Evolutionary conservation across 2,329 filamentous ascomycete species (phyloP), one percentile per base, ranked within the genome.

Genomic region (Apiospora kogelbergensis): DNA sequence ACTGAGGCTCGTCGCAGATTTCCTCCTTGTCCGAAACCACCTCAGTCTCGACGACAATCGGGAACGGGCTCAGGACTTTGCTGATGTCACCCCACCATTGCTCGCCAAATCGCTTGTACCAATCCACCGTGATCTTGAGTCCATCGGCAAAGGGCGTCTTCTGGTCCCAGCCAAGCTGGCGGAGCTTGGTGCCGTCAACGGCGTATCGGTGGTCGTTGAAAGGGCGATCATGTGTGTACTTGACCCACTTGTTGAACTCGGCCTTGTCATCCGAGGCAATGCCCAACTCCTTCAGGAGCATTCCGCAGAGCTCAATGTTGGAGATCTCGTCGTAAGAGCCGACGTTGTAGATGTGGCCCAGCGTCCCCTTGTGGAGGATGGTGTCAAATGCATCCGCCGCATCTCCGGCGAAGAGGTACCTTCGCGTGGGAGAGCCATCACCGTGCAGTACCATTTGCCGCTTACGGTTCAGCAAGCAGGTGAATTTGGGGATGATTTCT

Each of bases 401-500:
- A 77, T 96, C 93, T 10, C 89, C 90, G 1, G 91, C 93, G 74
- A 90, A 95, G 10, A 96, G 85, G 77, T 95, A 96, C 68, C 92
- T 86, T 40, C 93, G 86, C 0, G 91, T 92, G 15, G 92, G 91
- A 42, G 86, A 90, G 40, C 93, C 93, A 73, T 94, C 89, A 37
- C 93, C 93, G 77, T 95, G 93, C 15, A 95, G 84, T 13, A 92
- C 88, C 0, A 94, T 86, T 13, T 91, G 90, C 70, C 88, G 85
- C 40, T 84, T 82, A 22, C 91, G 86, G 75, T 91, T 88, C 20
- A 95, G 84, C 37, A 95, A 84, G 77, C 89, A 92, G 66, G 88
- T 89, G 80, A 95, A 95, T 77, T 94, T 95, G 40, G 93, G 91
- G 67, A 95, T 95, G 71, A 95, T 92, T 83, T 95, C 92, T 93